phyloP scores from a whole-genome alignment of 2,329 filamentous ascomycete genomes.

The Ophiostoma himal-ulmi region DNA sequence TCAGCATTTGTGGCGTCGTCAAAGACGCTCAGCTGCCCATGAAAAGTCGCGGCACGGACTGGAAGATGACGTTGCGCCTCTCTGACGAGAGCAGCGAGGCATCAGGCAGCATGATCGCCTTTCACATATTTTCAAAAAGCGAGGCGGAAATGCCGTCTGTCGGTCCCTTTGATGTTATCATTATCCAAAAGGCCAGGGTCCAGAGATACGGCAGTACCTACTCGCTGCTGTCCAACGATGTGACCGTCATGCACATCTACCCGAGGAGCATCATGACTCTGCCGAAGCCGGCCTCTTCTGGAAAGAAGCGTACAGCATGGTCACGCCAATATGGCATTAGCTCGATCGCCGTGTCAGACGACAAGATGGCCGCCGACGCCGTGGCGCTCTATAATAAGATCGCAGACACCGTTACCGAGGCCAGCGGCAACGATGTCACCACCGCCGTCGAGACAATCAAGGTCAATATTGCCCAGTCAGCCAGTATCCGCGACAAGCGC shows the following conservation, averaged over 20 bases:
- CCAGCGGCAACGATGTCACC: not conserved
- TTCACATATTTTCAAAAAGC: not conserved
- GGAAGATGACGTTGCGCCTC: not conserved
- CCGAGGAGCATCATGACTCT: not conserved
- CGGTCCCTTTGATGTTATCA: not conserved
- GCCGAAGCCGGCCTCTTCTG: not conserved
- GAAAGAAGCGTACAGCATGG: not conserved
- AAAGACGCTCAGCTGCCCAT: not conserved
- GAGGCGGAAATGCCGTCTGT: not conserved
- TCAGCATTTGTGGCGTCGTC: not conserved
- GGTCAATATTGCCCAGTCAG: not conserved
- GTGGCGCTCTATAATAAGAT: not conserved
- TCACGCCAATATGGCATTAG: too few species aligned
- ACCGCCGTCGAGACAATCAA: not conserved
- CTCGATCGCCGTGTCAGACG: not conserved
- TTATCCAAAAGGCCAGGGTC: not conserved
- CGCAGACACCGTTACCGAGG: not conserved
- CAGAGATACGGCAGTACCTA: not conserved
- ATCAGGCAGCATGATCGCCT: not conserved
- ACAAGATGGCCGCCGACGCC: not conserved
- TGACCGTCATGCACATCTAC: conserved; percentile 44
- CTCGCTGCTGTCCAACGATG: not conserved
- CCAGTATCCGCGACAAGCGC: not conserved
- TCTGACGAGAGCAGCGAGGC: not conserved
- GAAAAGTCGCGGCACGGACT: not conserved